Base-by-base conservation (phyloP, 2,329 filamentous ascomycete species). In the Stemphylium vesicarium region DNA sequence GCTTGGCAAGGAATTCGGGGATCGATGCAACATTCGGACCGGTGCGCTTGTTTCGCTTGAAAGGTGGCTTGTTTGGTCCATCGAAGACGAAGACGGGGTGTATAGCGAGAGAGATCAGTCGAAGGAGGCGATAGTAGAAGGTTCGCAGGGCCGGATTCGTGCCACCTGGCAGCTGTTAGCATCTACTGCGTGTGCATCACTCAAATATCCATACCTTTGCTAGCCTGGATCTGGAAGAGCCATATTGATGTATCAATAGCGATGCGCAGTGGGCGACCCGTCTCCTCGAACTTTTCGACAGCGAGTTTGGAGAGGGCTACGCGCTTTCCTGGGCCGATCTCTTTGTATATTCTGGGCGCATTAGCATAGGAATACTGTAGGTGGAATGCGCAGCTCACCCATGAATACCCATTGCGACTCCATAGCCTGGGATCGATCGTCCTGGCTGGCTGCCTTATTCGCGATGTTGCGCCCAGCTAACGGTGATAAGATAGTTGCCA, bases 231-330 rank as follows among this genome's bases (percentile, higher is more conserved):
- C 70, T 99, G 95, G 70, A 96, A 98, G 39, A 96, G 89, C 95
- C 95, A 99, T 71, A 99, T 98, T 2, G 92, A 92, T 64, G 96
- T 90, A 72, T 99, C 95, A 61, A 99, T 90, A 35, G 95, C 95
- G 41, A 99, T 82, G 36, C 93, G 88, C 36, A 98, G 80, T 0
- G 93, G 93, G 1, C 88, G 84, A 20, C 84, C 83, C 10, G 85
- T 86, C 49, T 82, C 77, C 67, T 92, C 85, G 60, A 96, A 85
- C 64, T 91, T 88, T 42, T 92, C 85, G 40, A 92, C 82, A 26
- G 93, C 89, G 45, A 98, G 83, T 70, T 91, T 96, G 31, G 90
- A 86, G 9, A 99, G 82, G 15, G 95, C 89, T 50, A 96, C 82
- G 56, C 93, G 85, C 69, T 89, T 83, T 50, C 92, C 92, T 8